phyloP scores from a whole-genome alignment of 768 basidiomycete genomes.

The Termitomyces sp. region DNA sequence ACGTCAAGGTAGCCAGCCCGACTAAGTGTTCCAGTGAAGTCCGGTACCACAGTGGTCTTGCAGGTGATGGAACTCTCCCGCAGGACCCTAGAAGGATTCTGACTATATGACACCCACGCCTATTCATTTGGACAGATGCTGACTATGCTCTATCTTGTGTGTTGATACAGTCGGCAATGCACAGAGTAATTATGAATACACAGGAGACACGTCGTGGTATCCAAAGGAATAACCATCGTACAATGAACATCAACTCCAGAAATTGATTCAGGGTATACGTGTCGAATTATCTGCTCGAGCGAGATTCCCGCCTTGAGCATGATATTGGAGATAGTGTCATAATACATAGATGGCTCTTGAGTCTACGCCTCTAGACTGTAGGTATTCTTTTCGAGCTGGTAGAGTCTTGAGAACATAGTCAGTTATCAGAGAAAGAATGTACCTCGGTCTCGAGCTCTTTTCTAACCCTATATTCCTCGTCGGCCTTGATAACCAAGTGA shows the following conservation, averaged over 20 bases:
- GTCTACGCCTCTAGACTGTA: slow-evolving; percentile 1
- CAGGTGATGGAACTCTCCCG: background rate
- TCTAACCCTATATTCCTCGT: slow-evolving; percentile 70
- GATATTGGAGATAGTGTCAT: background rate
- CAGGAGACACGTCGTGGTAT: background rate
- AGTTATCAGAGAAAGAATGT: slow-evolving; percentile 23
- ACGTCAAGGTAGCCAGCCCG: background rate
- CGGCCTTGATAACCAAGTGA: slow-evolving; percentile 60
- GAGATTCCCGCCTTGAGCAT: background rate
- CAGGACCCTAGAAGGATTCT: background rate
- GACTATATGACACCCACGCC: background rate
- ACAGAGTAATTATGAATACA: too few species aligned
- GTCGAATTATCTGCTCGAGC: background rate
- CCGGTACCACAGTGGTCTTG: background rate
- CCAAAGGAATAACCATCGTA: background rate
- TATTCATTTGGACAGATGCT: background rate
- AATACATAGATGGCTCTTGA: slow-evolving; percentile 17
- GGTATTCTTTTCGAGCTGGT: slow-evolving; percentile 1
- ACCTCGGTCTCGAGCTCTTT: slow-evolving; percentile 76
- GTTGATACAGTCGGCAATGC: too few species aligned
- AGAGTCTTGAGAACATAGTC: background rate
- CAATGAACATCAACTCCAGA: background rate
- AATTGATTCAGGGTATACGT: too few species aligned
- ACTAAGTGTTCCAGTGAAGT: background rate
- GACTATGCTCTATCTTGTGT: background rate